Conservation (phyloP, 345 rosid genomes). For the Citrus sinensis region DVS_A1.0 CM039167.1:11110501-11111000, state of each 20-base stretch:
- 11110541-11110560: not conserved
- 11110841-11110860: conserved; percentile 31
- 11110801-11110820: conserved; percentile 24
- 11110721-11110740: not conserved
- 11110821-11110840: conserved; percentile 30
- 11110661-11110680: conserved; percentile 26
- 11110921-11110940: conserved; percentile 26
- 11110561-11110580: not conserved
- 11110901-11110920: conserved; percentile 8
- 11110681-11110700: conserved; percentile 49
- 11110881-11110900: conserved; percentile 23
- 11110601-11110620: not conserved
- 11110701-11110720: conserved; percentile 34
- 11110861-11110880: conserved; percentile 25
- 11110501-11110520: too few species aligned
- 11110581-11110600: not conserved
- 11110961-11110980: conserved; percentile 21
- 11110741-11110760: conserved; percentile 55
- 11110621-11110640: not conserved
- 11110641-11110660: conserved; percentile 5
- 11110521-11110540: not conserved
- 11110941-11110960: conserved; percentile 29
- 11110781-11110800: conserved; percentile 40
- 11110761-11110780: conserved; percentile 49
- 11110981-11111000: conserved; percentile 25